Evolutionary conservation across 495 filamentous ascomycete genomes (phyloP).

Genomic region (Aspergillus funiculosus): DNA sequence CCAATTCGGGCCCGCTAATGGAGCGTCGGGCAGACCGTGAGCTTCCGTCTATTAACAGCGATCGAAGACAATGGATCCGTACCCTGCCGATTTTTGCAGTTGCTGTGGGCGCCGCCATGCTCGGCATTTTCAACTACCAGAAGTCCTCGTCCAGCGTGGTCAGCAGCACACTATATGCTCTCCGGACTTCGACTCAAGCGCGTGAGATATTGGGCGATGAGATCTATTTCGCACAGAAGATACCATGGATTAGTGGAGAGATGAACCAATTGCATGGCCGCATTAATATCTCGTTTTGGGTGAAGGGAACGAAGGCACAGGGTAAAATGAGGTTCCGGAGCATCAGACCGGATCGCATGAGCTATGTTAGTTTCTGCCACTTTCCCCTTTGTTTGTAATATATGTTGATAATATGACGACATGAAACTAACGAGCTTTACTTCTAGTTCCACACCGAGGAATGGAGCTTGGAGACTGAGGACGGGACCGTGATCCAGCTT

Average conservation of each 20-base stretch:
- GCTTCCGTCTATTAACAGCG: constrained; percentile 49
- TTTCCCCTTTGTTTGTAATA: not conserved
- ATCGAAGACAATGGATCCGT: constrained; percentile 39
- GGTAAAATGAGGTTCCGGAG: constrained; percentile 81
- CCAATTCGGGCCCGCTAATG: constrained; percentile 63
- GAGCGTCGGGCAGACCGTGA: constrained; percentile 75
- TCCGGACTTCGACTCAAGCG: constrained; percentile 71
- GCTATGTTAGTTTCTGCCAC: constrained; percentile 48
- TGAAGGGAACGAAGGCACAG: constrained; percentile 69
- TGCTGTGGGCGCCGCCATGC: constrained; percentile 56
- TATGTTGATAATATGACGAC: not conserved
- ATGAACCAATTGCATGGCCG: constrained; percentile 91
- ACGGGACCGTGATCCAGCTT: constrained; percentile 60
- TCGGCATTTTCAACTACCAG: constrained; percentile 98
- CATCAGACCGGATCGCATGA: constrained; percentile 63
- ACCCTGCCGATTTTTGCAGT: constrained; percentile 55
- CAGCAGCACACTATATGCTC: constrained; percentile 77
- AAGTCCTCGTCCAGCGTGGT: constrained; percentile 80
- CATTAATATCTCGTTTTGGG: constrained; percentile 81
- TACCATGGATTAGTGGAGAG: constrained; percentile 89
- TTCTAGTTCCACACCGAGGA: constrained; percentile 63
- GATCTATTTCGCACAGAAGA: constrained; percentile 81
- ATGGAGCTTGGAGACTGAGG: constrained; percentile 67
- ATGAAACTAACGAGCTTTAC: not conserved
- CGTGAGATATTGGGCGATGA: constrained; percentile 78